Evolutionary conservation across 2,329 filamentous ascomycete species (phyloP).

Genomic region (Penicillium sp.): DNA sequence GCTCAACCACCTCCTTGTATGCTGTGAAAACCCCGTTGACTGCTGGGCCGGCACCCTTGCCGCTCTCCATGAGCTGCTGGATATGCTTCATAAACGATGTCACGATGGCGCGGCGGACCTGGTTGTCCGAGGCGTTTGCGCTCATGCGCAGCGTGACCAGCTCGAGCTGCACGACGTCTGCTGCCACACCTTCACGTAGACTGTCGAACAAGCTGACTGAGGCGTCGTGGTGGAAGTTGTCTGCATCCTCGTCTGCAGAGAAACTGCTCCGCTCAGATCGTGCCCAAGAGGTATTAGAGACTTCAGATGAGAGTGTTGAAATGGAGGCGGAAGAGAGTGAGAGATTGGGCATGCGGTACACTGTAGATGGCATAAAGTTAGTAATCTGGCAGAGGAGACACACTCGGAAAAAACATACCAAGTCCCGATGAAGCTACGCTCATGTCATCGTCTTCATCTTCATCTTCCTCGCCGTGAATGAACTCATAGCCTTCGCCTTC

Average conservation of each 20-base stretch:
- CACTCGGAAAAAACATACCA: conserved; percentile 26
- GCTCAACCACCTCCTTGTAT: conserved; percentile 62
- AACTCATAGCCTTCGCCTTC: conserved; percentile 65
- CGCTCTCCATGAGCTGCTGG: conserved; percentile 63
- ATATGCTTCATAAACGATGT: conserved; percentile 81
- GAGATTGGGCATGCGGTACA: conserved; percentile 54
- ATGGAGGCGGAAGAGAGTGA: conserved; percentile 56
- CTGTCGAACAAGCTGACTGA: conserved; percentile 84
- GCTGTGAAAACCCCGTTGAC: conserved; percentile 63
- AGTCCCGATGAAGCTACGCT: conserved; percentile 54
- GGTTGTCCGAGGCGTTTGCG: conserved; percentile 83
- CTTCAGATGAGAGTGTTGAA: conserved; percentile 62
- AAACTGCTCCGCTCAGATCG: conserved; percentile 73
- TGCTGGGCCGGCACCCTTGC: conserved; percentile 63
- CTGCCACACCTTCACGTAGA: conserved; percentile 67
- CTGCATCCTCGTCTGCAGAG: conserved; percentile 60
- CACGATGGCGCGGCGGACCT: conserved; percentile 83
- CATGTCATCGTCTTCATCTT: conserved; percentile 65
- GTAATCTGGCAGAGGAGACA: not conserved
- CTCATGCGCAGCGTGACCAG: conserved; percentile 90
- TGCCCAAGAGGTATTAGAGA: conserved; percentile 59
- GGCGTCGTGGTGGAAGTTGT: conserved; percentile 82
- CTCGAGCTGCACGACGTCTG: conserved; percentile 88
- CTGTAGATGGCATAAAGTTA: conserved; percentile 25
- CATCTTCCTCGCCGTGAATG: conserved; percentile 59